A percentile compares a stretch with the other conserved stretches of the same genome.
Evolutionary conservation across 73 alveolate species (phyloP).

Genomic region (Paramecium biaurelia): DNA sequence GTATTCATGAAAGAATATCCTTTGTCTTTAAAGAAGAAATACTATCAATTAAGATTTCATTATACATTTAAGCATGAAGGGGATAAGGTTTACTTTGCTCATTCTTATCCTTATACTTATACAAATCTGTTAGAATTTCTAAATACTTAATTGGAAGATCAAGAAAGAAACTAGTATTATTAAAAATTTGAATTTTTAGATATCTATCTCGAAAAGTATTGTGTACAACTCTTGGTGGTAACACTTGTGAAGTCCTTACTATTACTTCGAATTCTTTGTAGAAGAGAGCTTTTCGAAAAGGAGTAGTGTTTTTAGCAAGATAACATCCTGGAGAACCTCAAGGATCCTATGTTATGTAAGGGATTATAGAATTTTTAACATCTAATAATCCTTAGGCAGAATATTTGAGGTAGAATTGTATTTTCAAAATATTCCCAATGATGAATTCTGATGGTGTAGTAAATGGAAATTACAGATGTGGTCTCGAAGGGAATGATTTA

Average conservation of each 20-base stretch:
- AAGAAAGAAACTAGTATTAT: constrained; percentile 32
- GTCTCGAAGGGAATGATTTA: constrained; percentile 77
- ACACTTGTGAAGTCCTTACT: constrained; percentile 80
- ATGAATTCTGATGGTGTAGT: constrained; percentile 87
- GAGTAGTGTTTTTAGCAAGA: constrained; percentile 76
- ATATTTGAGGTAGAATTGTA: constrained; percentile 76
- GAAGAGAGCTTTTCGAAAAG: constrained; percentile 68
- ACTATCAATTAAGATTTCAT: constrained; percentile 70
- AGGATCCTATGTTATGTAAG: constrained; percentile 86
- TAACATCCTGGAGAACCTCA: constrained; percentile 93
- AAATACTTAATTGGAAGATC: neutral
- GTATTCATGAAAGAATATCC: constrained; percentile 35
- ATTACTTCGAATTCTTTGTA: constrained; percentile 77
- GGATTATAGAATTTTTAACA: constrained; percentile 81
- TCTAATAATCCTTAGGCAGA: constrained; percentile 81
- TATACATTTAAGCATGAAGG: constrained; percentile 65
- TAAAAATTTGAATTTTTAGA: neutral
- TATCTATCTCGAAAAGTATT: constrained; percentile 66
- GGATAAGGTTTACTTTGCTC: constrained; percentile 88
- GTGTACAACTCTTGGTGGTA: constrained; percentile 89
- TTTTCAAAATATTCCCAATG: constrained; percentile 86
- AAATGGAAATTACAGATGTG: constrained; percentile 81
- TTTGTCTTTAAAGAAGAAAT: neutral
- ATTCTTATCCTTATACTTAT: constrained; percentile 97
- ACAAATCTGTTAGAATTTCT: constrained; percentile 72